Percentiles rank a stretch among this genome's conserved stretches.
Conservation (phyloP, 768 basidiomycete genomes). For the Gautieria morchelliformis region DNA sequence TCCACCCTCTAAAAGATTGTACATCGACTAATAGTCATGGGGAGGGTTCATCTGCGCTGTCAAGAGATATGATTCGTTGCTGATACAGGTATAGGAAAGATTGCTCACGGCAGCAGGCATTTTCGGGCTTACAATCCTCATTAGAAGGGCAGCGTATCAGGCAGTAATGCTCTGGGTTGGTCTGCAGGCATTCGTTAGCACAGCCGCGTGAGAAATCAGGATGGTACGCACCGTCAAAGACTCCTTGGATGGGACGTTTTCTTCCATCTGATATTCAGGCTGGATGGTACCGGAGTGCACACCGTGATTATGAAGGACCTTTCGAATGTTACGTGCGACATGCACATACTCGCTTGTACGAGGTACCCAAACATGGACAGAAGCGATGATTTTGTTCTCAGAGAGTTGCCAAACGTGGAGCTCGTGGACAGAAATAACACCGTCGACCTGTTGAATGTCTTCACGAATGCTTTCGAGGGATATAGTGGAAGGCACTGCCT, state of each 20-base stretch:
- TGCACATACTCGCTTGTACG: slow-evolving; percentile 85
- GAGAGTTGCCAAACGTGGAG: slow-evolving; percentile 97
- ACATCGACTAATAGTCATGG: not conserved
- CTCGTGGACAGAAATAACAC: slow-evolving; percentile 85
- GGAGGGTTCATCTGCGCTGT: slow-evolving; percentile 31
- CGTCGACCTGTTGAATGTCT: slow-evolving; percentile 72
- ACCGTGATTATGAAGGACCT: slow-evolving; percentile 78
- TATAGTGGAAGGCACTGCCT: slow-evolving; percentile 85
- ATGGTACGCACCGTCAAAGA: slow-evolving; percentile 35
- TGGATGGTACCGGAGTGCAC: slow-evolving; percentile 95
- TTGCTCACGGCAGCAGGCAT: slow-evolving; percentile 75
- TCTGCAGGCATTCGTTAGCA: slow-evolving; percentile 23
- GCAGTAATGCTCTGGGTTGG: slow-evolving; percentile 34
- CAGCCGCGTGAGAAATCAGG: not conserved
- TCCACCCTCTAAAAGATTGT: too few species aligned
- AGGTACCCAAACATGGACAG: slow-evolving; percentile 86
- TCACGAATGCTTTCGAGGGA: slow-evolving; percentile 81
- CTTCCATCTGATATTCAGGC: slow-evolving; percentile 46
- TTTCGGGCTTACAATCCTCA: slow-evolving; percentile 60
- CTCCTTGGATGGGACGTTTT: slow-evolving; percentile 32
- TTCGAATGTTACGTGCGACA: slow-evolving; percentile 74
- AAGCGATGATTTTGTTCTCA: slow-evolving; percentile 89
- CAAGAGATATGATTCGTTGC: slow-evolving; percentile 15
- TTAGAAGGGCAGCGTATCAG: slow-evolving; percentile 66
- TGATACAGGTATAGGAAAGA: not conserved